Evolutionary conservation across 139 green algal genomes (phyloP).

Genomic region (Closterium sp.): DNA sequence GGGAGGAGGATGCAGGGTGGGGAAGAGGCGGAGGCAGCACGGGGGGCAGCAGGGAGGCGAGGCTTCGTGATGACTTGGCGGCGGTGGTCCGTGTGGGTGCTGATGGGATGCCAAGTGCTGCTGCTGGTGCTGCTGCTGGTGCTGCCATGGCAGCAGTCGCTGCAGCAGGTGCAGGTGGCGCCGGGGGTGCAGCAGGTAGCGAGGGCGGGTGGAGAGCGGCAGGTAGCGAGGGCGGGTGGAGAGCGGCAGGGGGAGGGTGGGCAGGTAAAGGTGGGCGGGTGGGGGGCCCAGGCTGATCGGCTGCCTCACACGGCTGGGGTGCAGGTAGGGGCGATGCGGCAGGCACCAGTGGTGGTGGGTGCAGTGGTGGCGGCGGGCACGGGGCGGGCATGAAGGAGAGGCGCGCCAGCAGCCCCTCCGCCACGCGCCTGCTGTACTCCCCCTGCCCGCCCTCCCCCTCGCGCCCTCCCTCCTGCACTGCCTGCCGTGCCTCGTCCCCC

Average conservation of each 20-base stretch:
- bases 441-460: background rate
- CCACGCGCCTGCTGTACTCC: background rate
- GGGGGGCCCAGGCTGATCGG: background rate
- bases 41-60: background rate
- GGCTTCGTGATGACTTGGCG: background rate
- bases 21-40: background rate
- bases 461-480: background rate
- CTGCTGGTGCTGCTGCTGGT: too few species aligned
- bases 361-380: too few species aligned
- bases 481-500: background rate
- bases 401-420: background rate
- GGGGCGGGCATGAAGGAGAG: background rate
- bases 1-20: background rate
- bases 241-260: background rate
- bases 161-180: background rate
- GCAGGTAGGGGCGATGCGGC: background rate
- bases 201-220: too few species aligned
- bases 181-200: too few species aligned
- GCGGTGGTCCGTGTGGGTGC: too few species aligned
- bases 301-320: background rate
- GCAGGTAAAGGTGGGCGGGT: background rate
- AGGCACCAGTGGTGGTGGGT: background rate
- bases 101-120: background rate
- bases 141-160: background rate
- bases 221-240: background rate